phyloP scores from a whole-genome alignment of 2,329 filamentous ascomycete genomes.

The Colletotrichum plurivorum region DNA sequence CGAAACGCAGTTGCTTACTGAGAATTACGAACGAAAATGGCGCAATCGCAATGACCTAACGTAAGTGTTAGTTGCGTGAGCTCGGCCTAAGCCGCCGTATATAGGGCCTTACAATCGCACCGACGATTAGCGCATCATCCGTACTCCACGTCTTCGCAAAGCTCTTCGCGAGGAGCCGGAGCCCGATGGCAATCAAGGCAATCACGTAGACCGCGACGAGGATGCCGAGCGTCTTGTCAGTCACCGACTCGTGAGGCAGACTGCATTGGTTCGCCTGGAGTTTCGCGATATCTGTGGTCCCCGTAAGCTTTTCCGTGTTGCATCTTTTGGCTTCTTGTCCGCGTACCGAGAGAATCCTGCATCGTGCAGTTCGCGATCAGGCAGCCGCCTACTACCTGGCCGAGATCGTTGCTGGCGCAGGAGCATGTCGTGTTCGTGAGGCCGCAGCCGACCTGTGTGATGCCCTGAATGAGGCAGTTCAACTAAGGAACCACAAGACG shows the following conservation, averaged over 20 bases:
- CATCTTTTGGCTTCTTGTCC: no score
- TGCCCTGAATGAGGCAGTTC: constrained; percentile 26
- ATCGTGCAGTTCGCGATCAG: constrained; percentile 39
- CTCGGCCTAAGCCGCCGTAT: background rate
- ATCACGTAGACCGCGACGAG: constrained; percentile 19
- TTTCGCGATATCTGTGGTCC: constrained; percentile 27
- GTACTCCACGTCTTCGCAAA: constrained; percentile 25
- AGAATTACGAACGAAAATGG: constrained; percentile 27
- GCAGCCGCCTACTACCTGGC: constrained; percentile 23
- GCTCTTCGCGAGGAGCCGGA: constrained; percentile 29
- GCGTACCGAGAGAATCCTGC: constrained; percentile 39
- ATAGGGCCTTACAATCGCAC: constrained; percentile 21
- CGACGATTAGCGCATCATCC: constrained; percentile 27
- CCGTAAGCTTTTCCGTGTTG: background rate
- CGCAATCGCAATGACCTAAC: constrained; percentile 21
- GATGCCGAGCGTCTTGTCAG: constrained; percentile 21
- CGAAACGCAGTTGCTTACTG: background rate
- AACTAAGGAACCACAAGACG: constrained; percentile 3
- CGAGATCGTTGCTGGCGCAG: constrained; percentile 30
- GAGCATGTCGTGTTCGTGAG: constrained; percentile 39
- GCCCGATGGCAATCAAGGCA: constrained; percentile 3
- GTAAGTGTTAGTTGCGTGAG: background rate
- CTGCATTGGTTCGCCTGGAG: constrained; percentile 34
- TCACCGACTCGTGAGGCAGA: constrained; percentile 35
- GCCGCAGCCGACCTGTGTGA: constrained; percentile 33